Conservation (phyloP, 192 early-diverging fungal species). For the Oehlia diaphana region DNA sequence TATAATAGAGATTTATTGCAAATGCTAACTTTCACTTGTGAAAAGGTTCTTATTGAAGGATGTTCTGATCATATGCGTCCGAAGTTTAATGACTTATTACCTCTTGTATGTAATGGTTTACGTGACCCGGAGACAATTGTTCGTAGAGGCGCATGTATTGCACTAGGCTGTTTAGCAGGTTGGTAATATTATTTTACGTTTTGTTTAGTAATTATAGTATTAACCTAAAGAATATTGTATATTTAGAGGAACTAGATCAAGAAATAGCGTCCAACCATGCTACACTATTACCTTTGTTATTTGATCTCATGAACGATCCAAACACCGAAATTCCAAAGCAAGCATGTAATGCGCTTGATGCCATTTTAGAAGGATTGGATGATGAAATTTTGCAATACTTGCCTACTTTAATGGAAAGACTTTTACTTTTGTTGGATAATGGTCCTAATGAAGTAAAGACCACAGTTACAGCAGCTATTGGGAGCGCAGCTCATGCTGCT, state of each 20-base stretch:
- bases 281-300: slow-evolving; percentile 80
- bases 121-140: slow-evolving; percentile 79
- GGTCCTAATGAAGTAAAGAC: slow-evolving; percentile 69
- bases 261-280: slow-evolving; percentile 82
- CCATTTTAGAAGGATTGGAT: slow-evolving; percentile 85
- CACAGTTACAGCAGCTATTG: slow-evolving; percentile 81
- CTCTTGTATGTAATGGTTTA: slow-evolving; percentile 73
- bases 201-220: background rate
- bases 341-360: slow-evolving; percentile 83
- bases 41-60: slow-evolving; percentile 71
- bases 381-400: slow-evolving; percentile 78
- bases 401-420: slow-evolving; percentile 78
- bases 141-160: slow-evolving; percentile 86
- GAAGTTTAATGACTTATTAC: slow-evolving; percentile 76
- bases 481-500: slow-evolving; percentile 87
- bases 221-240: background rate
- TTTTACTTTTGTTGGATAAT: slow-evolving; percentile 73
- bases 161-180: slow-evolving; percentile 74
- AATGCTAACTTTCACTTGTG: background rate
- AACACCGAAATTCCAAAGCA: slow-evolving; percentile 73
- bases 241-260: slow-evolving; percentile 71
- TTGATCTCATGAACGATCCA: slow-evolving; percentile 78
- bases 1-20: background rate
- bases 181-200: slow-evolving; percentile 1
- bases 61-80: slow-evolving; percentile 83